Evolutionary conservation across 257 asterid species (phyloP).

Genomic region (Verbascum thapsus): DNA sequence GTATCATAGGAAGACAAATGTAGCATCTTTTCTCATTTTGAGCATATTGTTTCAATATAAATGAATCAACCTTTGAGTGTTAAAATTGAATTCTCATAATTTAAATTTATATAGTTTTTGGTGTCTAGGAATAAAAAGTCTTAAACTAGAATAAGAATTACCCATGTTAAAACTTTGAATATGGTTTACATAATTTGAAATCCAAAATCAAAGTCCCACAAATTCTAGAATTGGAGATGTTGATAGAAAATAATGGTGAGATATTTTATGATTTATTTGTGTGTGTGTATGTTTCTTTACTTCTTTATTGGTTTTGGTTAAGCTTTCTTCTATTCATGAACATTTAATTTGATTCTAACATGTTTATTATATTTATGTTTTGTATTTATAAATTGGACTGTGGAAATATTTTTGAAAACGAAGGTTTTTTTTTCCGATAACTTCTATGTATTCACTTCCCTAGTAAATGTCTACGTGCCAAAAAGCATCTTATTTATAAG

Average conservation of each 20-base stretch:
- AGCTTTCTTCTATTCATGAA: no score
- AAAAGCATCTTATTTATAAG: no score
- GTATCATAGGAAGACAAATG: no score
- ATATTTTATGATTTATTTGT: not conserved
- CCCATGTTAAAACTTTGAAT: not conserved
- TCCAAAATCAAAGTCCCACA: not conserved
- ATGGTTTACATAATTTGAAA: not conserved
- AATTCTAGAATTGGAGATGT: not conserved
- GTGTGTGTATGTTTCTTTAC: not conserved
- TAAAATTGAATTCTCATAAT: not conserved
- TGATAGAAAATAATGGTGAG: slow-evolving; percentile 3
- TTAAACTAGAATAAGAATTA: not conserved
- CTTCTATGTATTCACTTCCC: no score
- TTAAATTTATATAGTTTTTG: not conserved
- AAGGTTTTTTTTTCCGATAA: no score
- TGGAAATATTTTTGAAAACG: no score
- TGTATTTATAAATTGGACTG: no score
- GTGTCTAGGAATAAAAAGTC: not conserved
- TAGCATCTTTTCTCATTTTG: not conserved
- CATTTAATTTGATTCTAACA: no score
- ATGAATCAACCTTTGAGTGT: slow-evolving; percentile 5
- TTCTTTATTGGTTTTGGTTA: no score
- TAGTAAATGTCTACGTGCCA: no score
- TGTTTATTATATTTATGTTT: no score
- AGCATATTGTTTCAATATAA: no score